phyloP scores from a whole-genome alignment of 2,329 filamentous ascomycete species.

The Curvularia lunata region DNA sequence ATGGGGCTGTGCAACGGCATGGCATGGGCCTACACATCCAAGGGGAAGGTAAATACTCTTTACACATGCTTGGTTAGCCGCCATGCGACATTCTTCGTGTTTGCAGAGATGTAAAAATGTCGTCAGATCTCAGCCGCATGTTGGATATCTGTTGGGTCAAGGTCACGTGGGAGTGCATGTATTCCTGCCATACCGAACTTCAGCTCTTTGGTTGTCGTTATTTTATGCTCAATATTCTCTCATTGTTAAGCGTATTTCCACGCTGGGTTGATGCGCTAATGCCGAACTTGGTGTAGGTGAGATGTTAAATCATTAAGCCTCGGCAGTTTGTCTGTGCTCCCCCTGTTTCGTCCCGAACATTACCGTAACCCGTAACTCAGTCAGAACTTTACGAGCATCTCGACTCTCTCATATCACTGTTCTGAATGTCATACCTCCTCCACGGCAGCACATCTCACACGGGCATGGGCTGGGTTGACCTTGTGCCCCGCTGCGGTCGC shows the following conservation, averaged over 20 bases:
- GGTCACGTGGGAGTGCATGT: too few species aligned
- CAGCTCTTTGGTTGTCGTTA: background rate
- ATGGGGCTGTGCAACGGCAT: background rate
- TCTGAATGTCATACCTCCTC: conserved; percentile 40
- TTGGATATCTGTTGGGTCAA: background rate
- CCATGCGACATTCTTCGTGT: background rate
- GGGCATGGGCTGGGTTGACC: conserved; percentile 50
- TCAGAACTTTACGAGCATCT: background rate
- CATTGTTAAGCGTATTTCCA: background rate
- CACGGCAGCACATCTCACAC: conserved; percentile 40
- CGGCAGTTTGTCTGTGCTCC: conserved; percentile 3
- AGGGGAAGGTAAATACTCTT: background rate
- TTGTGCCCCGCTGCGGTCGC: conserved; percentile 42
- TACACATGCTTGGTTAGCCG: background rate
- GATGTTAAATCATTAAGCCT: background rate
- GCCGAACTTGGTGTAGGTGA: background rate
- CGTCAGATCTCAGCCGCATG: background rate
- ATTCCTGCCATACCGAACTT: background rate
- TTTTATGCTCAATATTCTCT: background rate
- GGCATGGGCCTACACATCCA: background rate
- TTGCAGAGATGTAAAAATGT: background rate
- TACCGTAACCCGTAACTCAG: background rate
- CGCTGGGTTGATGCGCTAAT: background rate
- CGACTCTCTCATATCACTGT: background rate
- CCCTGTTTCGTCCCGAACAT: background rate